Evolutionary conservation across 1,284 basidiomycete genomes (phyloP), one percentile per base, ranked within the genome.

Genomic region (Grifola frondosa): DNA sequence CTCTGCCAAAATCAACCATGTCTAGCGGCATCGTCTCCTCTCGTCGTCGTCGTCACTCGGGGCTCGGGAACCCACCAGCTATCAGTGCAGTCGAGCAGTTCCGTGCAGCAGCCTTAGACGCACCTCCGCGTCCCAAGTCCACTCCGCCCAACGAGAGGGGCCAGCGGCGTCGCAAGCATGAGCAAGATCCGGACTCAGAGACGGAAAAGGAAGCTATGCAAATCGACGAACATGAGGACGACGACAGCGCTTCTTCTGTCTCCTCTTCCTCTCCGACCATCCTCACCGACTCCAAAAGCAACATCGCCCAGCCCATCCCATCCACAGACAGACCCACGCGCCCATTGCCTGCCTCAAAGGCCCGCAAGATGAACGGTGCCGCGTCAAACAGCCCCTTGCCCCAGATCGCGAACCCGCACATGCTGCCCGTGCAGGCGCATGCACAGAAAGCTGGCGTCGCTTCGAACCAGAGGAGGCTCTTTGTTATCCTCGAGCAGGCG

Each of bases 401-500:
- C 10, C 59, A 62, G 30, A 64, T 68, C 21, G 74, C 77, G 4
- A 91, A 92, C 65, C 90, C 89, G 0, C 75, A 81, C 42, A 84
- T 92, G 78, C 67, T 91, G 9, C 91, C 90, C 25, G 71, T 85
- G 1, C 86, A 88, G 53, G 89, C 91, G 2, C 83, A 86, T 38
- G 84, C 91, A 13, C 77, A 89, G 7, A 85, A 84, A 57, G 80
- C 72, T 32, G 52, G 51, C 10, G 47, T 56, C n/a, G 48, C 50
- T 1, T 56, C 57, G 6, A 73, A 73, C 20, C 83, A 84, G 40
- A 76, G 91, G 24, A 69, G 86, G 39, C 71, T 99, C 20, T 97
- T 91, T 54, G 94, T 99, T 34, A 81, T 99, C 3, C 73, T 99
- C 26, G 91, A 93, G 65, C 87, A 91, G 54, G 96, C 96, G 0